Evolutionary conservation across 1,284 basidiomycete species (phyloP), one percentile per base, ranked within the genome.

Genomic region (Anthracocystis setariae): DNA sequence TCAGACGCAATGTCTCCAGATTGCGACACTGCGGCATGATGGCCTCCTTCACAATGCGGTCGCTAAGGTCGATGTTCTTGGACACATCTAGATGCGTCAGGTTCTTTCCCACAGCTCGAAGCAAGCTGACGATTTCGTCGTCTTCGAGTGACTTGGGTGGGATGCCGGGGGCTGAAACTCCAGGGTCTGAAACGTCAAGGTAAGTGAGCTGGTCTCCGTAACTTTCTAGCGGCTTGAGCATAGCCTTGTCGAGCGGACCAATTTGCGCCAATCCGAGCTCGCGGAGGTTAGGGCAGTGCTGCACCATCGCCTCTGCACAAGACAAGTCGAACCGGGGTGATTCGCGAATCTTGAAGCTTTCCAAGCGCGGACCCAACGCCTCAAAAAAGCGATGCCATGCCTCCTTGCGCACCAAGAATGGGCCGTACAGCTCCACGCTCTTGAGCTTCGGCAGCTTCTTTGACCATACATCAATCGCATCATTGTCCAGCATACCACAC

Each of bases 281-380:
- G 8, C 84, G 86, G 18, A 98, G 84, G 18, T 84, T 84, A 2
- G 87, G 86, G 71, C 91, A 93, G 52, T 86, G 83, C 24, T 86
- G 76, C 17, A 90, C 88, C 38, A 98, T 87, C 3, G 87, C 82
- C 24, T 87, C 79, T 57, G 92, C 85, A 77, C 90, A 92, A 9
- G 88, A 87, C 2, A 89, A 78, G 80, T 95, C 90, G 82, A 98
- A 94, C 8, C 94, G 89, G 3, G 94, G 93, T 65, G 91, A 92
- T 80, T 84, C 78, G 4, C 82, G 91, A 68, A 98, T 89, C 46
- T 90, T 86, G 83, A 97, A 91, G 13, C 87, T 87, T 71, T 88
- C 86, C 7, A 97, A 86, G 2, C 85, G 80, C n/a, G 73, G 52
- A n/a, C 84, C 85, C 45, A 90, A 87, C 1, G 87, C 81, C 43